Evolutionary conservation across 257 asterid species (phyloP).

Genomic region (Nicotiana otophora): DNA sequence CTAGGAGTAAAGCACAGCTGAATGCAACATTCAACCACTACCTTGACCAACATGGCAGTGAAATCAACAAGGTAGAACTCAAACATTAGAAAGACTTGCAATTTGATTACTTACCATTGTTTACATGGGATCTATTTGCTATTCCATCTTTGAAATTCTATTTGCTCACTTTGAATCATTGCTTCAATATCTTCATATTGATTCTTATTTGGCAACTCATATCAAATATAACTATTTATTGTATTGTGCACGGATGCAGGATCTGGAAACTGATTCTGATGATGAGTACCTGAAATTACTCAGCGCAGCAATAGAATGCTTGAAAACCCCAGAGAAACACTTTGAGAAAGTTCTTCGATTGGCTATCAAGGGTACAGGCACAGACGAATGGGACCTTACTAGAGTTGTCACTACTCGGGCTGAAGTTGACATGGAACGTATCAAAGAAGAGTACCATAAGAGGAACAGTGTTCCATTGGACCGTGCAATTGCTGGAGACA

Average conservation of each 20-base stretch:
- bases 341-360: slow-evolving; percentile 64
- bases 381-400: slow-evolving; percentile 78
- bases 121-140: neutral
- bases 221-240: neutral
- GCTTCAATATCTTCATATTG: neutral
- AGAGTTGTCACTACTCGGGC: slow-evolving; percentile 80
- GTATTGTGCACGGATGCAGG: slow-evolving; percentile 32
- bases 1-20: slow-evolving; percentile 91
- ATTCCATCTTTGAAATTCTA: neutral
- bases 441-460: slow-evolving; percentile 62
- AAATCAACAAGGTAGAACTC: slow-evolving; percentile 59
- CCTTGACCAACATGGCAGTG: slow-evolving; percentile 62
- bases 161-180: neutral
- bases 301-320: slow-evolving; percentile 64
- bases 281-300: slow-evolving; percentile 57
- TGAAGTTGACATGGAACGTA: slow-evolving; percentile 59
- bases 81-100: neutral
- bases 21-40: slow-evolving; percentile 83
- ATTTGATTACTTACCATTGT: neutral
- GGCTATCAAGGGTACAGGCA: slow-evolving; percentile 58
- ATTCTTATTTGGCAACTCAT: neutral
- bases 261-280: slow-evolving; percentile 51
- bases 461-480: slow-evolving; percentile 68
- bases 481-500: slow-evolving; percentile 56
- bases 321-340: slow-evolving; percentile 68